A percentile compares a stretch with the other conserved stretches of the same genome.
phyloP scores from a whole-genome alignment of 2,329 filamentous ascomycete genomes.

The Fusarium tupiense region DNA sequence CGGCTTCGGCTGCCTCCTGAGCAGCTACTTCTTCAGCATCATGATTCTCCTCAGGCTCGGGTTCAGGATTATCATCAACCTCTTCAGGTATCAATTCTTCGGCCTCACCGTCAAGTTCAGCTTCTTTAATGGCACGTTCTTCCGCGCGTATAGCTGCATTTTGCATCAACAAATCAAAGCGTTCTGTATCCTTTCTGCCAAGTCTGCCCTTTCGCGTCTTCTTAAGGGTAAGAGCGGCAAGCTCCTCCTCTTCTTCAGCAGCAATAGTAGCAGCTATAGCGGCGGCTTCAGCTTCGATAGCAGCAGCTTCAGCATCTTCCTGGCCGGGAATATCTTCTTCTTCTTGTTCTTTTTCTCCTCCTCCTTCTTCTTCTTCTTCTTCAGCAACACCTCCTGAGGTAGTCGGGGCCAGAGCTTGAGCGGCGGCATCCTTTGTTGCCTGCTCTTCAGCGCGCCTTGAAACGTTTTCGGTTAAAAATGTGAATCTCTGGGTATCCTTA shows the following conservation, averaged over 20 bases:
- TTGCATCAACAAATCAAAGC: constrained; percentile 25
- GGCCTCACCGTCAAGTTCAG: constrained; percentile 7
- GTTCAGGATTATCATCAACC: constrained; percentile 15
- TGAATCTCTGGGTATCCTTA: constrained; percentile 58
- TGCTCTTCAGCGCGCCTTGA: constrained; percentile 48
- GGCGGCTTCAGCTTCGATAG: constrained; percentile 1
- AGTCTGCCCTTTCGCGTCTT: constrained; percentile 37
- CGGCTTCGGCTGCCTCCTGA: constrained; percentile 38
- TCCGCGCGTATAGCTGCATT: constrained; percentile 29
- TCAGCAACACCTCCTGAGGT: constrained; percentile 32
- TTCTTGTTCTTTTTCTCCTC: constrained; percentile 26
- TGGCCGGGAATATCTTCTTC: constrained; percentile 30
- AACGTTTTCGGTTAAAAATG: constrained; percentile 49
- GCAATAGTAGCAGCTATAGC: constrained; percentile 10
- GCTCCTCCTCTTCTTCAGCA: constrained; percentile 34
- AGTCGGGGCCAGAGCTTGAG: constrained; percentile 41
- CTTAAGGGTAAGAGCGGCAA: constrained; percentile 25
- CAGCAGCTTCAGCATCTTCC: constrained; percentile 30
- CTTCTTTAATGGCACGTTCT: constrained; percentile 23
- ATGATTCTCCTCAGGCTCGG: constrained; percentile 35
- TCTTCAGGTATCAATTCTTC: constrained; percentile 35
- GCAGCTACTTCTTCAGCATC: constrained; percentile 34
- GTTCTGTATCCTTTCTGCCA: constrained; percentile 39
- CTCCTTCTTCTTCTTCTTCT: constrained; percentile 7
- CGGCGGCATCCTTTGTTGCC: constrained; percentile 47